These are phyloP conservation scores for Veloboletus limbatus DNA, from an alignment of 1,284 basidiomycete species.

Conservation along the genomic window DNA sequence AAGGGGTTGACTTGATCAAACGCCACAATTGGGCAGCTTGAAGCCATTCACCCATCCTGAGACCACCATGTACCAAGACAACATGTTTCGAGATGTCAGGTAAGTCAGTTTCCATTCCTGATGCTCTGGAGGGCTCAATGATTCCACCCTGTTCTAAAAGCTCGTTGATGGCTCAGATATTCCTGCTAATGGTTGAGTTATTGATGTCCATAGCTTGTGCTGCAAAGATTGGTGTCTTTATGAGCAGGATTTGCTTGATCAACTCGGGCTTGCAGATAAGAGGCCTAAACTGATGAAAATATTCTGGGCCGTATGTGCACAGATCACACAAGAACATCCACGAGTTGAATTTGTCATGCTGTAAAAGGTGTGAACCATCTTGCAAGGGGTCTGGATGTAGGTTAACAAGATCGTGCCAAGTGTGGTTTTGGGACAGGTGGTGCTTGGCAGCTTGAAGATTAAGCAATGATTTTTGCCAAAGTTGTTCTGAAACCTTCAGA, in stretches of 20 bases:
- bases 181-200: not conserved
- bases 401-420: not conserved
- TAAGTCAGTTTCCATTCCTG: not conserved
- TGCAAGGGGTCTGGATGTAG: not conserved
- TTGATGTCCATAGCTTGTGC: not conserved
- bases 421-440: no score
- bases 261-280: not conserved
- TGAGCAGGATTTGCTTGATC: not conserved
- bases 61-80: conserved; percentile 27
- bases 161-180: not conserved
- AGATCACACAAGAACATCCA: not conserved
- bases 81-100: conserved; percentile 20
- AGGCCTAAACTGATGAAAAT: not conserved
- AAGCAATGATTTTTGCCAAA: conserved; percentile 21
- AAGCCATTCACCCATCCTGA: conserved; percentile 24
- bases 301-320: not conserved
- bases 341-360: not conserved
- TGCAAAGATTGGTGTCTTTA: not conserved
- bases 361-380: not conserved
- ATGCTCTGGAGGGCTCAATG: not conserved
- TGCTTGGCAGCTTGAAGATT: no score
- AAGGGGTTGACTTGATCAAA: conserved; percentile 15
- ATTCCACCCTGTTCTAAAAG: not conserved
- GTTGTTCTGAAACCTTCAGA: conserved; percentile 24
- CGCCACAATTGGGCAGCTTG: not conserved